Base-by-base conservation (phyloP, 2,329 filamentous ascomycete species). In the Epichloe uncinata region DNA sequence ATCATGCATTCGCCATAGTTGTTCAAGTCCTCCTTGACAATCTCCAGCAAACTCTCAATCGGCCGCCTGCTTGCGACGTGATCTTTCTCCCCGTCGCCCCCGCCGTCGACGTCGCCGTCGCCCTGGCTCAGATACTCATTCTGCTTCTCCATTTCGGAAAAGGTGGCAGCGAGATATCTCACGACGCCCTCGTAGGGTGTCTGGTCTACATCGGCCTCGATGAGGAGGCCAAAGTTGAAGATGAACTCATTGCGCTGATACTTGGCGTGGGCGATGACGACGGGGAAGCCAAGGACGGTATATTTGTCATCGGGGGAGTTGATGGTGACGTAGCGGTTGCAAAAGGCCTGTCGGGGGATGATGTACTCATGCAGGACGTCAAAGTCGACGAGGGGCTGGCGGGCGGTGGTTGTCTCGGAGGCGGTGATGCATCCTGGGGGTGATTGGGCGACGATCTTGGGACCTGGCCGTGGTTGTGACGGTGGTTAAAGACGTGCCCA, bases 1-100 rank as follows among this genome's bases (percentile, higher is more conserved):
- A 96, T 95, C 90, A 95, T 95, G 74, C 90, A 95, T 70, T 98
- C 93, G 62, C 87, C 90, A 62, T 96, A 98, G 60, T 94, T 94
- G 63, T 97, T 96, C 57, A 98, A 64, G 63, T 98, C 90, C 68
- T 96, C 81, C 62, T 82, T 82, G 51, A 85, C 75, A 53, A 85
- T 84, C 67, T 85, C 89, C 57, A 97, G 75, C 56, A 98, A 69
- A 57, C 85, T 87, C 70, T 91, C 86, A 61, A 95, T 94, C 3
- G 78, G 72, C 66, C 87, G 69, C 71, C 84, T 60, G 65, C 35
- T 69, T 66, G 13, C 65, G 34, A 12, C 38, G 12, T 11, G 64
- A 46, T 72, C 70, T 61, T 57, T 45, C 20, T 51, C 33, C 2
- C 42, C 50, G 15, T 66, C 62, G 68, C 26, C 7, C 26, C 2